phyloP scores from a whole-genome alignment of 768 basidiomycete species.

The Mycena venus region DNA sequence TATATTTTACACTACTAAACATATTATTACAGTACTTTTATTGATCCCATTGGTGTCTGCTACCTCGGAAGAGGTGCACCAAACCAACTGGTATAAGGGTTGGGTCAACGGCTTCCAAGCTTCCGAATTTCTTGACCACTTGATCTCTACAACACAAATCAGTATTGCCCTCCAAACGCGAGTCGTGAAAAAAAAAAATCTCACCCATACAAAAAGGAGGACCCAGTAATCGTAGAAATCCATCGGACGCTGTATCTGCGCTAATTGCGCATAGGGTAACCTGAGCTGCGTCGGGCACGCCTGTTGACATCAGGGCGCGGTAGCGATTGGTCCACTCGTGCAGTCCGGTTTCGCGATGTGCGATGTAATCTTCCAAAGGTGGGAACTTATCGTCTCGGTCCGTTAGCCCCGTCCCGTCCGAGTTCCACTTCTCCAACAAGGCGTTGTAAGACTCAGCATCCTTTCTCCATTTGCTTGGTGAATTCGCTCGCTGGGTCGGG shows the following conservation, averaged over 20 bases:
- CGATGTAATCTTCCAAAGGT: conserved; percentile 7
- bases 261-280: not conserved
- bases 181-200: not conserved
- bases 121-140: conserved; percentile 36
- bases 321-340: not conserved
- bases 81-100: conserved; percentile 40
- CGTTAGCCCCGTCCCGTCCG: not conserved
- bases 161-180: too few relatives aligned
- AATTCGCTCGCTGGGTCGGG: conserved; percentile 25
- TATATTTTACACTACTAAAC: not conserved
- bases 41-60: conserved; percentile 31
- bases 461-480: conserved; percentile 14
- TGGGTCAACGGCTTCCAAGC: conserved; percentile 35
- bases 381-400: conserved; percentile 3
- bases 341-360: not conserved
- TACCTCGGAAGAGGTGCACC: conserved; percentile 24
- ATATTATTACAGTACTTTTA: not conserved
- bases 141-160: conserved; percentile 19
- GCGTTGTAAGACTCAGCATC: conserved; percentile 14
- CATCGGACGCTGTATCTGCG: conserved; percentile 3
- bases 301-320: conserved; percentile 8
- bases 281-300: not conserved
- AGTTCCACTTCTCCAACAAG: conserved; percentile 10
- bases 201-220: conserved; percentile 31
- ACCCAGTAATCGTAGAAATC: conserved; percentile 34